Evolutionary conservation across 768 basidiomycete genomes (phyloP), one percentile per base, ranked within the genome.

Genomic region (Boletellus ananiceps): DNA sequence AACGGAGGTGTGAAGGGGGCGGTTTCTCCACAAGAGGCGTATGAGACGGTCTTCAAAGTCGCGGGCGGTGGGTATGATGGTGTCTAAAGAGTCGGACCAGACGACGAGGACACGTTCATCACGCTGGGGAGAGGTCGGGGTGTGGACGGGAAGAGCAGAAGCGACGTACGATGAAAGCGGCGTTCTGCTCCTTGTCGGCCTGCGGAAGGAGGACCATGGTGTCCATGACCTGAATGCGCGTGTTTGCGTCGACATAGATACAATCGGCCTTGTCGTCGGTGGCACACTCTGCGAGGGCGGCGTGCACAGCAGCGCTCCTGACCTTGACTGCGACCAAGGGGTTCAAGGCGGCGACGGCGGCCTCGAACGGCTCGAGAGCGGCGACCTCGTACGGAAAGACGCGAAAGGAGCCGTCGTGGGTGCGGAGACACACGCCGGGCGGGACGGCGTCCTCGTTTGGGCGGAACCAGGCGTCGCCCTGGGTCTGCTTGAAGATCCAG

Each of bases 41-140:
- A 82, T 79, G 64, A 82, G 76, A 44, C 77, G 71, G 51, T 79
- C 75, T 55, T 82, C 81, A 46, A 82, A 76, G 54, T 80, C 78
- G 51, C 74, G 67, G 15, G 66, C 66, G 21, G 56, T 61, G 18
- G 64, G 64, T 49, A 93, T 81, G 64, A 93, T 86, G 56, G 75
- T 76, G 61, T 91, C 87, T 39, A 92, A 74, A 0, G 80, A 77
- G 62, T 91, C 86, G 16, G 85, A 82, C 90, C 90, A 93, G 54
- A 93, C 82, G 52, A 93, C 79, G 47, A 93, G 76, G 15, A 88
- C 86, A 34, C 86, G 80, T 64, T 93, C 91, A 63, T 91, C 86
- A 40, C 90, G 80, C 85, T 86, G 55, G 5, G 44, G 4, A 46
- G 45, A 39, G 18, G 15, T 21, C 50, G 8, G 49, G 40, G 1